These are phyloP conservation scores for Cladochytrium replicatum DNA, from an alignment of 192 early-diverging fungal species.

Conservation along the genomic window DNA sequence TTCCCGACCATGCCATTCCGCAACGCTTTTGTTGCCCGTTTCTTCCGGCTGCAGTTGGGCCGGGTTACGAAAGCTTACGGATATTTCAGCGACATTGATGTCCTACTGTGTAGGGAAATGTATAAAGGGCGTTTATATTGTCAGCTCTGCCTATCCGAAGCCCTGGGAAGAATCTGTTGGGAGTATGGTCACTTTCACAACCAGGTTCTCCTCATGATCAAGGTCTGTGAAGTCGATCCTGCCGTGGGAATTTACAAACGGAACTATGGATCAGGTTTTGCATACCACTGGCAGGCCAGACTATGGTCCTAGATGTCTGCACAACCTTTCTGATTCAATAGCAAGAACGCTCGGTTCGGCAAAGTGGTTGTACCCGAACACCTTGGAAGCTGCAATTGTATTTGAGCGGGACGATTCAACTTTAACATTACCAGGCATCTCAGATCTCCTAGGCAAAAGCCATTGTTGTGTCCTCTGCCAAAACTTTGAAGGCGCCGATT, in stretches of 20 bases:
- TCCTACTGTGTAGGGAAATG: too few species aligned
- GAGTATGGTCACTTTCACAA: slow-evolving; percentile 11
- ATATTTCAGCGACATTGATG: too few species aligned
- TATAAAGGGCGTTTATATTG: too few species aligned
- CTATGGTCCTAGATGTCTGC: slow-evolving; percentile 25
- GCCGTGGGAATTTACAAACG: neutral
- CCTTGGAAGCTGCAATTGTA: slow-evolving; percentile 26
- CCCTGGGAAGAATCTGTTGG: slow-evolving; percentile 21
- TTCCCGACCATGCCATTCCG: too few species aligned
- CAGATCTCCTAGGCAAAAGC: slow-evolving; percentile 28
- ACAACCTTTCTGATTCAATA: too few species aligned
- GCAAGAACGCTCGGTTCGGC: too few species aligned
- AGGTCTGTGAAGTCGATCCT: slow-evolving; percentile 14
- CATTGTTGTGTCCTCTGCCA: slow-evolving; percentile 18
- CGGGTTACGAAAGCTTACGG: too few species aligned
- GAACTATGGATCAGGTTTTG: neutral
- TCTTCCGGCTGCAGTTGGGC: too few species aligned
- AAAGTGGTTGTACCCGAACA: too few species aligned
- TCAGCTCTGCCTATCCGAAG: too few species aligned
- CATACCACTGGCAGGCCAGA: slow-evolving; percentile 26
- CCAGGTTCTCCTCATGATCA: neutral
- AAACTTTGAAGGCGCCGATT: neutral
- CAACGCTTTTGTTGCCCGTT: too few species aligned
- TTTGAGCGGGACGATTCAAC: neutral
- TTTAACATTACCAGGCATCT: slow-evolving; percentile 4